A percentile compares a stretch with the other conserved stretches of the same genome.
These are phyloP conservation scores for Pichia sp. DNA, from an alignment of 1,139 yeast species.

Conservation along the genomic window DNA sequence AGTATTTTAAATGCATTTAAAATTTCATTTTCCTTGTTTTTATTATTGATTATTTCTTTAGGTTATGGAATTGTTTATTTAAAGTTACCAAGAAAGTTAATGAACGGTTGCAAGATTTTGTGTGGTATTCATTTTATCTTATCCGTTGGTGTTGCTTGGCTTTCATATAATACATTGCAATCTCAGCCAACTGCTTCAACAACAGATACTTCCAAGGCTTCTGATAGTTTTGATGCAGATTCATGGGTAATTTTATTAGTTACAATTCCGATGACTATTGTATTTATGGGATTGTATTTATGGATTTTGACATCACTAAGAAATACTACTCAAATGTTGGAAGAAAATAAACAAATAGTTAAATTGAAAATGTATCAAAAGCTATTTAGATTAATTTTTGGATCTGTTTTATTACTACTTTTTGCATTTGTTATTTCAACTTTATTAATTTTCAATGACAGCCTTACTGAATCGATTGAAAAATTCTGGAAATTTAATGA, in stretches of 20 bases:
- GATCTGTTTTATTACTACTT: slow-evolving; percentile 52
- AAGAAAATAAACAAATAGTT: slow-evolving; percentile 84
- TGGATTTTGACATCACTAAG: slow-evolving; percentile 69
- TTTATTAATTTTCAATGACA: slow-evolving; percentile 66
- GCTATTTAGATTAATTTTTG: slow-evolving; percentile 67
- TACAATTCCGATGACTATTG: slow-evolving; percentile 62
- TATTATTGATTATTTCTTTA: slow-evolving; percentile 75
- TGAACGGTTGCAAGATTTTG: slow-evolving; percentile 76
- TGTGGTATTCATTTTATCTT: slow-evolving; percentile 69
- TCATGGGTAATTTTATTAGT: slow-evolving; percentile 42
- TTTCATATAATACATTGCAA: slow-evolving; percentile 47
- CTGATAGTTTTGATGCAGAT: slow-evolving; percentile 27
- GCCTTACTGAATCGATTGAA: slow-evolving; percentile 71
- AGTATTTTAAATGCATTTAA: slow-evolving; percentile 77
- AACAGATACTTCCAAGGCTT: slow-evolving; percentile 26
- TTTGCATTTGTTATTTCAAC: slow-evolving; percentile 68
- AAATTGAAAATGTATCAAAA: slow-evolving; percentile 82
- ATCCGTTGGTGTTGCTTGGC: slow-evolving; percentile 60
- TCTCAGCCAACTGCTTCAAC: slow-evolving; percentile 30
- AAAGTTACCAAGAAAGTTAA: slow-evolving; percentile 65
- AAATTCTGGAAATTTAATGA: slow-evolving; percentile 90
- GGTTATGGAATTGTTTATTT: slow-evolving; percentile 95
- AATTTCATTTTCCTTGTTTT: slow-evolving; percentile 81
- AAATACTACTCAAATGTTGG: slow-evolving; percentile 65
- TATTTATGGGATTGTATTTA: slow-evolving; percentile 69